Conservation (phyloP, 768 basidiomycete species). For the Amanita fuliginea region DNA sequence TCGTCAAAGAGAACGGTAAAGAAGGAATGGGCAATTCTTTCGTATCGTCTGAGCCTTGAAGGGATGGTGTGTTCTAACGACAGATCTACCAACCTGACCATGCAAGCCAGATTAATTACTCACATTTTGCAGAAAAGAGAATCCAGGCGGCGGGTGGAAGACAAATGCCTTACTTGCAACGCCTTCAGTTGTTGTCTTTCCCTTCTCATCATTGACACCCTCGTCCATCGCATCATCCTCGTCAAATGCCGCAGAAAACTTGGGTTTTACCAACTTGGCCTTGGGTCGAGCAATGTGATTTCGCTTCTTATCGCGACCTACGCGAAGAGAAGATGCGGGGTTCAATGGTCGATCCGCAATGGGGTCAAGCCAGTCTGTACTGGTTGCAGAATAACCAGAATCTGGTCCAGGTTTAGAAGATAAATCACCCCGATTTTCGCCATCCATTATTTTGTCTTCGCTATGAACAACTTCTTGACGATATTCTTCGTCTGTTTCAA, state of each 20-base stretch:
- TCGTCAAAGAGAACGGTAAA: slow-evolving; percentile 54
- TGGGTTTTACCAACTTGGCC: slow-evolving; percentile 30
- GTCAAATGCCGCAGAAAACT: slow-evolving; percentile 60
- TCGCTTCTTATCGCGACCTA: slow-evolving; percentile 50
- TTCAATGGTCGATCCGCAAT: slow-evolving; percentile 14
- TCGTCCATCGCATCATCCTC: slow-evolving; percentile 39
- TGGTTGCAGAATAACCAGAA: slow-evolving; percentile 11
- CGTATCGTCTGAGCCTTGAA: slow-evolving; percentile 28
- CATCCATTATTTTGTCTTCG: slow-evolving; percentile 12
- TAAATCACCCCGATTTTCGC: slow-evolving; percentile 20
- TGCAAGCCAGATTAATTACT: slow-evolving; percentile 14
- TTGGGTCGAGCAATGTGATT: slow-evolving; percentile 52
- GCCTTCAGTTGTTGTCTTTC: slow-evolving; percentile 38
- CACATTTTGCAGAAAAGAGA: slow-evolving; percentile 58
- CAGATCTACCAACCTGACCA: background rate
- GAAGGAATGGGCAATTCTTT: slow-evolving; percentile 59
- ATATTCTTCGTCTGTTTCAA: slow-evolving; percentile 31
- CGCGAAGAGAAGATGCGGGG: slow-evolving; percentile 47
- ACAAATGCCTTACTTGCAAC: slow-evolving; percentile 42
- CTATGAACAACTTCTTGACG: slow-evolving; percentile 7
- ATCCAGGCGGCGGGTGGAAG: slow-evolving; percentile 51
- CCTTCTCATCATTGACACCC: slow-evolving; percentile 26
- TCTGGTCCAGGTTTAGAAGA: slow-evolving; percentile 14
- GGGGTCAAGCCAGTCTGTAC: slow-evolving; percentile 21
- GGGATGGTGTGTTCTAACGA: slow-evolving; percentile 13